A percentile compares a stretch with the other conserved stretches of the same genome.
Conservation (phyloP, 2,329 filamentous ascomycete species). For the Hortaea werneckii region DNA sequence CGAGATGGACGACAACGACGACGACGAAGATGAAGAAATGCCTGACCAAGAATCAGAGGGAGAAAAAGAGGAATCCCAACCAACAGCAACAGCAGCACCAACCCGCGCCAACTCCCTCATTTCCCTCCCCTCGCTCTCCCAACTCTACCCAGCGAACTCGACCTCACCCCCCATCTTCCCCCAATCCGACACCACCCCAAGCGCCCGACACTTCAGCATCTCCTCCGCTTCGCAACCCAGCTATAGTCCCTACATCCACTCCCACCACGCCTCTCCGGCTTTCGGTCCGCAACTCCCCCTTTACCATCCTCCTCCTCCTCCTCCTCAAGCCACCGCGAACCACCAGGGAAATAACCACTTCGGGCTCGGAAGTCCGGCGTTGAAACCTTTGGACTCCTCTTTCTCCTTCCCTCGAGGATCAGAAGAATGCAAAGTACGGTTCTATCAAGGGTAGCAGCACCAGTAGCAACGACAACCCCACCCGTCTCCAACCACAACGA, state of each 20-base stretch:
- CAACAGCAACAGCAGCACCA: constrained; percentile 10
- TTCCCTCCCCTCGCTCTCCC: constrained; percentile 29
- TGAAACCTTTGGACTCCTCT: constrained; percentile 45
- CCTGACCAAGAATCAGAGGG: constrained; percentile 26
- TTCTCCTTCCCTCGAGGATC: constrained; percentile 9
- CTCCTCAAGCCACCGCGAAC: constrained; percentile 7
- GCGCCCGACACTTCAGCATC: constrained; percentile 27
- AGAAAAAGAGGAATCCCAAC: constrained; percentile 24
- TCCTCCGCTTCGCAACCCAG: constrained; percentile 27
- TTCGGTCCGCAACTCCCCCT: constrained; percentile 40
- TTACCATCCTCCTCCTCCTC: constrained; percentile 7
- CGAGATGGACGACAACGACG: constrained; percentile 28
- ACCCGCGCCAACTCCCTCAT: constrained; percentile 15
- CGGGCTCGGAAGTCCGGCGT: constrained; percentile 30
- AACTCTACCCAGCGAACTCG: constrained; percentile 32
- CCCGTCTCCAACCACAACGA: constrained; percentile 20
- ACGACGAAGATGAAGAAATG: constrained; percentile 52
- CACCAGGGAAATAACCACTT: constrained; percentile 3
- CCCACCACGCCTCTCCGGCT: constrained; percentile 46
- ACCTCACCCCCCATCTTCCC: constrained; percentile 19
- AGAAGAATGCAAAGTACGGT: constrained; percentile 19
- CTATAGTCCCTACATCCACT: constrained; percentile 29
- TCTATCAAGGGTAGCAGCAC: constrained; percentile 10
- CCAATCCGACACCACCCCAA: constrained; percentile 5
- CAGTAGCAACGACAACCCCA: constrained; percentile 6